Evolutionary conservation across 2,329 filamentous ascomycete genomes (phyloP).

Genomic region (Aspergillus candidus): DNA sequence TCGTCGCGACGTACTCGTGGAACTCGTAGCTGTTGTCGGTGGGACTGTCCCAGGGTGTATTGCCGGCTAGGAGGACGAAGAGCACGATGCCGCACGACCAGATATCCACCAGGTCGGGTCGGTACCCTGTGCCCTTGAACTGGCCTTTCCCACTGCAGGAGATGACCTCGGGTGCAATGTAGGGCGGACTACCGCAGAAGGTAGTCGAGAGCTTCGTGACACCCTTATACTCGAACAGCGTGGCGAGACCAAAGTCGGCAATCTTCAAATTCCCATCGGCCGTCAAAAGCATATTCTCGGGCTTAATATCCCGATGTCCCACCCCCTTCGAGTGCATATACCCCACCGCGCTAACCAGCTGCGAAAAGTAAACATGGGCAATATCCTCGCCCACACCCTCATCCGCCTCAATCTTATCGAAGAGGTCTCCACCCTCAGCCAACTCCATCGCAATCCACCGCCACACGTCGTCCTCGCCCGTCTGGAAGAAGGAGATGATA

Average conservation of each 20-base stretch:
- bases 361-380: conserved; percentile 91
- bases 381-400: conserved; percentile 91
- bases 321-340: conserved; percentile 97
- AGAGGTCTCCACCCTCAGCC: conserved; percentile 89
- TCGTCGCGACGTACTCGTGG: conserved; percentile 73
- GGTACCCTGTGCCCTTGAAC: conserved; percentile 41
- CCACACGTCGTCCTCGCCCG: conserved; percentile 80
- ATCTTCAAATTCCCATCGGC: conserved; percentile 82
- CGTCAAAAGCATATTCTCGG: conserved; percentile 90
- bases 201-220: conserved; percentile 75
- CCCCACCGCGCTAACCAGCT: conserved; percentile 81
- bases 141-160: conserved; percentile 48
- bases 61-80: conserved; percentile 89
- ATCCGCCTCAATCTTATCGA: conserved; percentile 99
- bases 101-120: conserved; percentile 76
- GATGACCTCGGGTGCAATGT: conserved; percentile 90
- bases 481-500: conserved; percentile 86
- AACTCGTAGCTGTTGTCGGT: conserved; percentile 83
- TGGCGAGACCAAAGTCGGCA: conserved; percentile 93
- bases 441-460: conserved; percentile 98
- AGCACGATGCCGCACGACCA: conserved; percentile 99
- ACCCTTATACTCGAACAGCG: conserved; percentile 85
- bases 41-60: conserved; percentile 96
- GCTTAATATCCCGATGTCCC: conserved; percentile 85
- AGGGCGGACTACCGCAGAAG: conserved; percentile 91